Percentiles rank a stretch among this genome's conserved stretches.
Evolutionary conservation across 2,329 filamentous ascomycete species (phyloP).

Genomic region (Aspergillus ochraceus): DNA sequence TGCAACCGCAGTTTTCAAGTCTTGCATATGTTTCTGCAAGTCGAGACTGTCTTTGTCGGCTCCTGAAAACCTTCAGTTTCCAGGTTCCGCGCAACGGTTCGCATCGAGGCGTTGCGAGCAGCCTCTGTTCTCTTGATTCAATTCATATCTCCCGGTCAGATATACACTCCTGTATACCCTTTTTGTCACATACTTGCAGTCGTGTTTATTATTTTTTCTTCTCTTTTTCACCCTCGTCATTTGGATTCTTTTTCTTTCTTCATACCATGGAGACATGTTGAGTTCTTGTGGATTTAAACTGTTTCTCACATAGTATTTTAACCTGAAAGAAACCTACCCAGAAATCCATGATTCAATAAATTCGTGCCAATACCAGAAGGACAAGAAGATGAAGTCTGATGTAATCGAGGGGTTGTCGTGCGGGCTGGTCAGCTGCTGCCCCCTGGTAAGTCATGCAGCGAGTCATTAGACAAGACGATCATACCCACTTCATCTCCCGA

Average conservation of each 20-base stretch:
- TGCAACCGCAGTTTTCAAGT: background rate
- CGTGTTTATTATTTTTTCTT: background rate
- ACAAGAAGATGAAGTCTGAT: background rate
- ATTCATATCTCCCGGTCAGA: background rate
- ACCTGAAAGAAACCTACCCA: background rate
- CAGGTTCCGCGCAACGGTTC: background rate
- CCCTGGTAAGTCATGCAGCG: slow-evolving; percentile 15
- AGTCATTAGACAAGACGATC: slow-evolving; percentile 13
- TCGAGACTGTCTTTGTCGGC: background rate
- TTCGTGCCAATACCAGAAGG: background rate
- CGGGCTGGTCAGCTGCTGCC: slow-evolving; percentile 26
- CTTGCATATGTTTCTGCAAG: background rate
- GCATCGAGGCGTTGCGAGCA: background rate
- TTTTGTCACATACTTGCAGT: background rate
- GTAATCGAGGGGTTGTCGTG: slow-evolving; percentile 21
- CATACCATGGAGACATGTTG: slow-evolving; percentile 9
- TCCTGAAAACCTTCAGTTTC: background rate
- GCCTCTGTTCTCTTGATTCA: background rate
- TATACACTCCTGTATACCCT: background rate
- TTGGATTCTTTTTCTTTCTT: background rate
- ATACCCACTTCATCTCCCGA: background rate
- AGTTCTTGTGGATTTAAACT: background rate
- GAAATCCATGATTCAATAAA: no score
- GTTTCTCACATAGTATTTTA: background rate
- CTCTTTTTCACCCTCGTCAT: background rate